These are phyloP conservation scores for Rhizomucor pusillus DNA, from an alignment of 371 early-diverging fungal genomes.

Conservation along the genomic window DNA sequence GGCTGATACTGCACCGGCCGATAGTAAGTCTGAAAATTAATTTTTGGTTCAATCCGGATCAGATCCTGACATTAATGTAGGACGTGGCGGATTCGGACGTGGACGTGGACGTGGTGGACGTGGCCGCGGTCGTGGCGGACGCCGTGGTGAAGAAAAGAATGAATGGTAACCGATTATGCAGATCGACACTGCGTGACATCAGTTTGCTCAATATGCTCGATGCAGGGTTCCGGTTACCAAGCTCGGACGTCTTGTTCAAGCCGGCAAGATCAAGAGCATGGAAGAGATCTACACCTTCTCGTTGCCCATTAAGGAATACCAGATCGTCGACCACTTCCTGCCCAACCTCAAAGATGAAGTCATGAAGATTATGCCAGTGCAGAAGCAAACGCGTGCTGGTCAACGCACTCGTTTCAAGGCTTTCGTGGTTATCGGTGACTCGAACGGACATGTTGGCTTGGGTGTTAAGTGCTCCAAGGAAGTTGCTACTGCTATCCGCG, in stretches of 20 bases:
- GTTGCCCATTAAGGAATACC: constrained; percentile 99
- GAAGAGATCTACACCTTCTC: constrained; percentile 98
- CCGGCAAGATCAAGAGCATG: constrained; percentile 88
- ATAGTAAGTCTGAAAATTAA: constrained; percentile 46
- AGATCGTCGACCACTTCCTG: constrained; percentile 97
- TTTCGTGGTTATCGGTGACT: constrained; percentile 98
- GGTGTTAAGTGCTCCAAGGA: constrained; percentile 99
- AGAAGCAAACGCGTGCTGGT: constrained; percentile 99
- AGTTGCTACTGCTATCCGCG: constrained; percentile 98
- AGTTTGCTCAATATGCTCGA: background rate
- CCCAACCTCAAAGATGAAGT: constrained; percentile 98
- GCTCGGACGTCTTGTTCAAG: constrained; percentile 97
- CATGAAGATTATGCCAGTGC: constrained; percentile 99
- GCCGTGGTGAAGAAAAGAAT: constrained; percentile 87
- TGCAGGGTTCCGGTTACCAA: constrained; percentile 92
- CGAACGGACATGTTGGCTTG: constrained; percentile 97
- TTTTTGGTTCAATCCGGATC: background rate
- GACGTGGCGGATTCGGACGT: constrained; percentile 84
- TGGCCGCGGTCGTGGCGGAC: constrained; percentile 69
- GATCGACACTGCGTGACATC: background rate
- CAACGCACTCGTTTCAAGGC: constrained; percentile 99
- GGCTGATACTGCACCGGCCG: constrained; percentile 81
- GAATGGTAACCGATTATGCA: constrained; percentile 56
- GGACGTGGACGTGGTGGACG: constrained; percentile 79
- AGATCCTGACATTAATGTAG: constrained; percentile 20